Evolutionary conservation across 495 filamentous ascomycete genomes (phyloP).

Genomic region (Neurospora sp.): DNA sequence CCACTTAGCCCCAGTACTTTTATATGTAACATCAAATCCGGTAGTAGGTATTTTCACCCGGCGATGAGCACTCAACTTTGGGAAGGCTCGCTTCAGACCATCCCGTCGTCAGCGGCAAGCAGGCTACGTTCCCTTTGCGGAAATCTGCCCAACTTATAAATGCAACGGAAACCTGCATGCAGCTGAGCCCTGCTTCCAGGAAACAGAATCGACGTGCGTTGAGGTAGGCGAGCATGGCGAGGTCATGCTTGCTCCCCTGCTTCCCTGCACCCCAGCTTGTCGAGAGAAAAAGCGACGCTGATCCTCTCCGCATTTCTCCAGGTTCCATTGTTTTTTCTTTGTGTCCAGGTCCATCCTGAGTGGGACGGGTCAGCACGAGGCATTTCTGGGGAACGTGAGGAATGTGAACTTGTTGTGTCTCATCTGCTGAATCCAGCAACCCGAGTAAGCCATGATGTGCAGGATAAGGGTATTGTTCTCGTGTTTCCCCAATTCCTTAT

Average conservation of each 20-base stretch:
- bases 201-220: neutral
- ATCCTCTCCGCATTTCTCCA: constrained; percentile 1
- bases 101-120: neutral
- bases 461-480: neutral
- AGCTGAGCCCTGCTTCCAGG: neutral
- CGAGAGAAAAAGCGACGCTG: neutral
- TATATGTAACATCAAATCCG: neutral
- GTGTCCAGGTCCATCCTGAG: neutral
- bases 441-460: neutral
- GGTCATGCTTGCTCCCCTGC: neutral
- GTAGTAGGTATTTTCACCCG: neutral
- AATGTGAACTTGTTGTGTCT: neutral
- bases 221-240: neutral
- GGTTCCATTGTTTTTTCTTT: neutral
- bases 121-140: neutral
- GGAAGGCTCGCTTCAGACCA: neutral
- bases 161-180: neutral
- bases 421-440: neutral
- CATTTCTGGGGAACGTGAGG: neutral
- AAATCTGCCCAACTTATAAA: neutral
- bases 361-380: neutral
- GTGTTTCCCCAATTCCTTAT: neutral
- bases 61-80: neutral
- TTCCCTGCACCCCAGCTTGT: neutral
- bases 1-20: neutral